Evolutionary conservation across 2,329 filamentous ascomycete species (phyloP), one percentile per base, ranked within the genome.

Genomic region (Shiraia sp.): DNA sequence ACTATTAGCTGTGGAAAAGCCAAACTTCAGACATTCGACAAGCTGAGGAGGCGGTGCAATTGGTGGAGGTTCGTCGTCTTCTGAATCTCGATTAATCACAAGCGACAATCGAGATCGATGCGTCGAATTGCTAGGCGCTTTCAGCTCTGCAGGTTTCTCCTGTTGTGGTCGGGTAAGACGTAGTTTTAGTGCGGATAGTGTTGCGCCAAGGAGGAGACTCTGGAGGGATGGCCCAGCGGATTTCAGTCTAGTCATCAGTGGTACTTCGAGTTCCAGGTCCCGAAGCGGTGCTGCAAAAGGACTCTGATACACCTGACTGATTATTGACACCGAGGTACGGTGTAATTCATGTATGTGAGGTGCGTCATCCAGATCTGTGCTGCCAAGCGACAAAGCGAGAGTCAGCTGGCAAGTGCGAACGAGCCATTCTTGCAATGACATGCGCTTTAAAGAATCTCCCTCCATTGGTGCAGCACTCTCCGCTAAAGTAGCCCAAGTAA

Each of bases 11-110:
- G 90, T 88, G 40, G 87, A 83, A 35, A 99, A 85, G 0, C 90
- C 93, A 32, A 84, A 82, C 47, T 90, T 85, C 10, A 99, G 77
- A 61, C 89, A 95, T 49, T 88, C 86, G n/a, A 93, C 79, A n/a
- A 99, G 71, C 12, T 82, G 73, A 2, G 87, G 83, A 14, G 88
- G 87, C 3, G 85, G 80, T 65, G 70, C 33, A 7, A 68, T 50
- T 2, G 57, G 48, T 14, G 70, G 66, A 32, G 72, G 51, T 9
- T 63, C 52, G 5, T 66, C 53, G 10, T 68, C 51, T 15, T 63
- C 57, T 6, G 64, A 60, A 8, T 61, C 53, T 41, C 63, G 57
- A 25, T 53, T 63, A 23, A 62, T 37, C 2, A 54, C 54, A 6
- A 68, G 17, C 8, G 66, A 69, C 22, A 68, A 36, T 19, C 65